A percentile compares a stretch with the other conserved stretches of the same genome.
These are phyloP conservation scores for Fusarium sulawesiense DNA, from an alignment of 2,329 filamentous ascomycete species.

Conservation along the genomic window DNA sequence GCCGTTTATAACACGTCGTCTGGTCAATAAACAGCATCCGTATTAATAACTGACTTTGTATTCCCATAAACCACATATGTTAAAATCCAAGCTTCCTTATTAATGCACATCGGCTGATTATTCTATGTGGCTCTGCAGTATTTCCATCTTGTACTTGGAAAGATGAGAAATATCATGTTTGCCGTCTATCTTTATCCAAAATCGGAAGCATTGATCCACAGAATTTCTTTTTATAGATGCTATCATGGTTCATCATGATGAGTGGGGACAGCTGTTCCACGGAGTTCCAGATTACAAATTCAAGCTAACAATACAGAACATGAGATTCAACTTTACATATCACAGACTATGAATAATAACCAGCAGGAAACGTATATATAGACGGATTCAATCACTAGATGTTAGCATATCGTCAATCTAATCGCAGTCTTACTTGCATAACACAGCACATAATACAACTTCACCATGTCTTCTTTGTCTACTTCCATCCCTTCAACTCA, in stretches of 20 bases:
- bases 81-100: neutral
- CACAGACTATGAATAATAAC: neutral
- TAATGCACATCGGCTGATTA: neutral
- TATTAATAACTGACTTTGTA: neutral
- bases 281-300: constrained; percentile 28
- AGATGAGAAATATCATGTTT: neutral
- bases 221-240: neutral
- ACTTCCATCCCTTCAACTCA: constrained; percentile 67
- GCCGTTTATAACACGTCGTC: neutral
- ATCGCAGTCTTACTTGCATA: neutral
- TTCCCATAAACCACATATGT: neutral
- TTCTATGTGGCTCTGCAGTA: neutral
- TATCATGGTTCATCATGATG: neutral
- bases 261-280: constrained; percentile 22
- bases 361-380: neutral
- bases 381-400: neutral
- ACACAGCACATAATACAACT: neutral
- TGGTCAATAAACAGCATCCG: neutral
- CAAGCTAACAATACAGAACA: neutral
- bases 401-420: neutral
- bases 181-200: neutral
- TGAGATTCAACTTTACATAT: neutral
- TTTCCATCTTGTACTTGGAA: neutral
- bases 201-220: neutral
- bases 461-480: constrained; percentile 31